Evolutionary conservation across 202 grass and related monocot genomes (phyloP), one percentile per base, ranked within the genome.

Genomic region (Elaeis oleifera): DNA sequence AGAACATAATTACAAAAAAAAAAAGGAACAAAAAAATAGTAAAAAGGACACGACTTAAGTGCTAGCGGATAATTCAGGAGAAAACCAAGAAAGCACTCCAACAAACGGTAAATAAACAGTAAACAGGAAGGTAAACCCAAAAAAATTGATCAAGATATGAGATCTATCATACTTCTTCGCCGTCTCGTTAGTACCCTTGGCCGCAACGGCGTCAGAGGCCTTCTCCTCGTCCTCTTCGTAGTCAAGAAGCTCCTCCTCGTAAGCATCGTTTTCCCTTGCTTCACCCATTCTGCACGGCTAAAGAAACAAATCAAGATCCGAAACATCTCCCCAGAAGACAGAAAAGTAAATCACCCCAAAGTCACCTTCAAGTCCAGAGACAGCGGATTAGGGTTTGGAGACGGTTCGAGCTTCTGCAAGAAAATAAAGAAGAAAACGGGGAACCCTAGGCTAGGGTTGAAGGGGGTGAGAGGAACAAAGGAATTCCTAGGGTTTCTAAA

Each of bases 171-270:
- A 95, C 90, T 89, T 95, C 71, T 95, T 95, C 24, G 59, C 83
- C 5, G 68, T 85, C 24, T 95, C 90, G 5, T 69, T 68, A 0
- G 74, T 53, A 65, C 74, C 74, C 69, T 99, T 99, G 56, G 74
- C 74, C 58, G 82, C 71, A 49, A 67, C 71, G 61, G 67, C 78
- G 56, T 90, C 85, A 20, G 73, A 50, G 11, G 75, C 83, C 60
- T 90, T 95, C 58, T 89, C 90, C 53, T 86, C 90, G 49, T 95
- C 85, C 57, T 95, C 90, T 44, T 95, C 90, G 54, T 90, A 95
- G 80, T 95, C 85, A 63, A 95, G 83, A 14, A 95, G 90, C 53
- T 95, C 85, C 77, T 95, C 90, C 67, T 95, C 90, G 83, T 95
- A 95, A n/a, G 83, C 81, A 58, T 95, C 85, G 85, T 79, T 79